A percentile compares a stretch with the other conserved stretches of the same genome.
These are phyloP conservation scores for Pseudozyma pruni DNA, from an alignment of 1,284 basidiomycete genomes.

Conservation along the genomic window DNA sequence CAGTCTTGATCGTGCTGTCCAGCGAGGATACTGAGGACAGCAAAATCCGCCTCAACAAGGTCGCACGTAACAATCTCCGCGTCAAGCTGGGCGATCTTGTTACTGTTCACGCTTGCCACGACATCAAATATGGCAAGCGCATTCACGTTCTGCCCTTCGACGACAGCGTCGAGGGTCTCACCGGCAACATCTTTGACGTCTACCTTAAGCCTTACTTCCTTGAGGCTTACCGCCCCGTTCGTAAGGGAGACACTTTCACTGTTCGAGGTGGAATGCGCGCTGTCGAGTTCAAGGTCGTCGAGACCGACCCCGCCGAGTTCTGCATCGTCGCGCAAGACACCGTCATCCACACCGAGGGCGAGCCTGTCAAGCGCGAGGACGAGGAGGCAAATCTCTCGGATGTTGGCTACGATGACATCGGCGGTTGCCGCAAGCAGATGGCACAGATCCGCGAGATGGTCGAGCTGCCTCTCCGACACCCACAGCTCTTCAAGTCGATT, in stretches of 20 bases:
- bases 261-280: slow-evolving; percentile 80
- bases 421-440: slow-evolving; percentile 99
- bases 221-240: slow-evolving; percentile 94
- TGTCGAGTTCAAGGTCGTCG: slow-evolving; percentile 98
- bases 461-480: slow-evolving; percentile 95
- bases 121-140: slow-evolving; percentile 99
- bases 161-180: slow-evolving; percentile 95
- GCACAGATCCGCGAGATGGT: slow-evolving; percentile 99
- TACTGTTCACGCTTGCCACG: slow-evolving; percentile 92
- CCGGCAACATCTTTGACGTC: slow-evolving; percentile 98
- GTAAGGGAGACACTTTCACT: slow-evolving; percentile 98
- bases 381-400: slow-evolving; percentile 96
- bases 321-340: slow-evolving; percentile 98
- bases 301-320: slow-evolving; percentile 88
- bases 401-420: slow-evolving; percentile 99
- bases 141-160: slow-evolving; percentile 97
- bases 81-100: slow-evolving; percentile 97
- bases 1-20: slow-evolving; percentile 90
- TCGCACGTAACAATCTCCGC: slow-evolving; percentile 96
- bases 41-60: slow-evolving; percentile 96
- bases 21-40: slow-evolving; percentile 97
- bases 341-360: slow-evolving; percentile 96
- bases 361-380: slow-evolving; percentile 97
- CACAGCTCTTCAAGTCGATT: slow-evolving; percentile 99
- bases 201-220: slow-evolving; percentile 99